A percentile compares a stretch with the other conserved stretches of the same genome.
phyloP scores from a whole-genome alignment of 345 rosid genomes.

The Bruguiera sexangula region DNA sequence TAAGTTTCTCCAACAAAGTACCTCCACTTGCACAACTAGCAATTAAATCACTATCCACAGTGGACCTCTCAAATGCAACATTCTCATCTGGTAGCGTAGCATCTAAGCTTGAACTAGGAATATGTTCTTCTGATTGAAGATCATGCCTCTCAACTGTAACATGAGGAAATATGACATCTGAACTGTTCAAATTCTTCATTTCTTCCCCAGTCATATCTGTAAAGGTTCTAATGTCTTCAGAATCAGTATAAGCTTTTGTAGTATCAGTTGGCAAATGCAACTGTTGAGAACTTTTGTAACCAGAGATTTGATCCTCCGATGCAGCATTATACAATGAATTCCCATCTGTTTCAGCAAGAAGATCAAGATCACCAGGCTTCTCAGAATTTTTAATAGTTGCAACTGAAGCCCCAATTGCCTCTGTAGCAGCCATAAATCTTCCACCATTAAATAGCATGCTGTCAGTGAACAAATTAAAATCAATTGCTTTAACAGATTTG shows the following conservation, averaged over 20 bases:
- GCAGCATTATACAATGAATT: slow-evolving; percentile 18
- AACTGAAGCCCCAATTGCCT: slow-evolving; percentile 23
- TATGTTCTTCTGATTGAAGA: slow-evolving; percentile 23
- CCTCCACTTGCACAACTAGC: not conserved
- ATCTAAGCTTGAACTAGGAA: slow-evolving; percentile 24
- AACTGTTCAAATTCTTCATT: slow-evolving; percentile 7
- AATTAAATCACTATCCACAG: slow-evolving; percentile 17
- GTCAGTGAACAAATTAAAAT: slow-evolving; percentile 44
- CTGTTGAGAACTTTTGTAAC: slow-evolving; percentile 11
- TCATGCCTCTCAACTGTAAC: slow-evolving; percentile 13
- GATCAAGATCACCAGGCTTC: slow-evolving; percentile 1
- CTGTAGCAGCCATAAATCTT: slow-evolving; percentile 8
- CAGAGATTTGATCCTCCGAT: slow-evolving; percentile 8
- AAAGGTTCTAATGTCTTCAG: slow-evolving; percentile 24
- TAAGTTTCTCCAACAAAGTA: slow-evolving; percentile 8
- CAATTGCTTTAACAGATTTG: slow-evolving; percentile 43
- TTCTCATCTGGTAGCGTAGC: slow-evolving; percentile 24
- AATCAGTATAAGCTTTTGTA: slow-evolving; percentile 9
- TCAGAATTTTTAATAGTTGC: slow-evolving; percentile 26
- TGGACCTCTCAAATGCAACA: slow-evolving; percentile 11
- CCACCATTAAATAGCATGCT: slow-evolving; percentile 35
- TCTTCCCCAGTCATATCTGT: slow-evolving; percentile 17
- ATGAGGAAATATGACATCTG: slow-evolving; percentile 4
- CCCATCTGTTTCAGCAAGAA: slow-evolving; percentile 21
- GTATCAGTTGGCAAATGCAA: slow-evolving; percentile 11